Evolutionary conservation across 768 basidiomycete species (phyloP).

Genomic region (Steccherinum ochraceum): DNA sequence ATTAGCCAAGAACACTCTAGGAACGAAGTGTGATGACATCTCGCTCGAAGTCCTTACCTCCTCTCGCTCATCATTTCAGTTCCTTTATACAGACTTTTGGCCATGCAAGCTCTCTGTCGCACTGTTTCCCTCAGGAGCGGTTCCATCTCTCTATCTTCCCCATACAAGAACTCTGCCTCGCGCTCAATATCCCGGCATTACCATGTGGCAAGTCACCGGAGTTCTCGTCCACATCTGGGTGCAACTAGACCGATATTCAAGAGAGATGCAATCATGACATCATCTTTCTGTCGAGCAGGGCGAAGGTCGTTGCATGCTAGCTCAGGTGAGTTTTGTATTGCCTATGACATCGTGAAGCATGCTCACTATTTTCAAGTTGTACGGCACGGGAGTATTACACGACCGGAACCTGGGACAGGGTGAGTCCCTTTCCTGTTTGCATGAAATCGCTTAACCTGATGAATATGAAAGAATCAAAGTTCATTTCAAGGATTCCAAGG

Average conservation of each 20-base stretch:
- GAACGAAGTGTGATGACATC: background rate
- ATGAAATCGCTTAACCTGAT: background rate
- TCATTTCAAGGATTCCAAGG: constrained; percentile 87
- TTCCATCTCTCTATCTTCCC: background rate
- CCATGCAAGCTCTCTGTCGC: no score
- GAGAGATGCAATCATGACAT: background rate
- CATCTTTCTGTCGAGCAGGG: background rate
- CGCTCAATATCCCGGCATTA: background rate
- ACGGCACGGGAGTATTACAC: constrained; percentile 47
- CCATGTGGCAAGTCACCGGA: no score
- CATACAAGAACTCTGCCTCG: background rate
- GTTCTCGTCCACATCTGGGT: background rate
- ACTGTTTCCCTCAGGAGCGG: background rate
- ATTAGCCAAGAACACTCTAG: background rate
- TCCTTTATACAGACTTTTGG: no score
- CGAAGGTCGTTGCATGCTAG: constrained; percentile 2
- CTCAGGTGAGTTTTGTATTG: constrained; percentile 1
- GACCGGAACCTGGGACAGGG: constrained; percentile 68
- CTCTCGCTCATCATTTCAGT: no score
- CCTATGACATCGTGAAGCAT: no score
- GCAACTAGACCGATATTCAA: background rate
- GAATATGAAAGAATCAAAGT: constrained; percentile 63
- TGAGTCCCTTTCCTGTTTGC: constrained; percentile 25
- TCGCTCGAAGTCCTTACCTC: no score
- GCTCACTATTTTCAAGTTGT: constrained; percentile 10